These are phyloP conservation scores for Talaromyces albobiverticillius DNA, from an alignment of 2,329 filamentous ascomycete genomes.

Conservation along the genomic window DNA sequence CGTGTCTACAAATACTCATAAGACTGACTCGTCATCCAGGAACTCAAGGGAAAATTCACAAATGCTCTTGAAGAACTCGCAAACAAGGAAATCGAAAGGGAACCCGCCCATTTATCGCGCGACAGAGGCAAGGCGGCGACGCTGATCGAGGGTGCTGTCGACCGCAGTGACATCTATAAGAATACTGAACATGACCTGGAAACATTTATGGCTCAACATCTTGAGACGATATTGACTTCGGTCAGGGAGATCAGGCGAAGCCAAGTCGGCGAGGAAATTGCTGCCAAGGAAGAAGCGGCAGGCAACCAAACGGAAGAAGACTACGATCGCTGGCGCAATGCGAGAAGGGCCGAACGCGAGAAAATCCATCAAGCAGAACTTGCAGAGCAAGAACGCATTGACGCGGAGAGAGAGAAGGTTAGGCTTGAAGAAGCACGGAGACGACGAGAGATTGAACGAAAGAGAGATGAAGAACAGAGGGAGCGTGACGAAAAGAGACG, in stretches of 20 bases:
- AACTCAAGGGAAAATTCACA: constrained; percentile 52
- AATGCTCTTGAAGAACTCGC: constrained; percentile 54
- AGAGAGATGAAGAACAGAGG: constrained; percentile 45
- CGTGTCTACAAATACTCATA: constrained; percentile 15
- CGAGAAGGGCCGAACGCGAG: constrained; percentile 52
- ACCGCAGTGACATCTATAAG: constrained; percentile 61
- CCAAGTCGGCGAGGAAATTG: constrained; percentile 58
- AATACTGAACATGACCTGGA: constrained; percentile 56
- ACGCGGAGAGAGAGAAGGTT: constrained; percentile 40
- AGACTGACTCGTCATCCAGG: constrained; percentile 30
- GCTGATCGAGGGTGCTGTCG: constrained; percentile 62
- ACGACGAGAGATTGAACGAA: constrained; percentile 41
- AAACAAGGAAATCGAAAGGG: constrained; percentile 60
- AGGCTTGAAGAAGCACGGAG: constrained; percentile 43
- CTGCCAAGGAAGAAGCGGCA: constrained; percentile 51
- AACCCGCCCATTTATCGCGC: constrained; percentile 59
- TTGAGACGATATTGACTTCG: constrained; percentile 52
- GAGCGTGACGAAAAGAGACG: constrained; percentile 49
- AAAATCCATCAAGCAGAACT: constrained; percentile 48
- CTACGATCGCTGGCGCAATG: constrained; percentile 54
- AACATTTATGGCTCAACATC: constrained; percentile 52
- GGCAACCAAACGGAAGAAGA: constrained; percentile 61
- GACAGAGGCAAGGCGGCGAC: constrained; percentile 62
- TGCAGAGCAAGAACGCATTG: constrained; percentile 52
- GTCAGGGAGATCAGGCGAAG: constrained; percentile 56